Percentiles rank a stretch among this genome's conserved stretches.
These are phyloP conservation scores for Leishmania arabica DNA, from an alignment of 208 protist genomes.

Conservation along the genomic window DNA sequence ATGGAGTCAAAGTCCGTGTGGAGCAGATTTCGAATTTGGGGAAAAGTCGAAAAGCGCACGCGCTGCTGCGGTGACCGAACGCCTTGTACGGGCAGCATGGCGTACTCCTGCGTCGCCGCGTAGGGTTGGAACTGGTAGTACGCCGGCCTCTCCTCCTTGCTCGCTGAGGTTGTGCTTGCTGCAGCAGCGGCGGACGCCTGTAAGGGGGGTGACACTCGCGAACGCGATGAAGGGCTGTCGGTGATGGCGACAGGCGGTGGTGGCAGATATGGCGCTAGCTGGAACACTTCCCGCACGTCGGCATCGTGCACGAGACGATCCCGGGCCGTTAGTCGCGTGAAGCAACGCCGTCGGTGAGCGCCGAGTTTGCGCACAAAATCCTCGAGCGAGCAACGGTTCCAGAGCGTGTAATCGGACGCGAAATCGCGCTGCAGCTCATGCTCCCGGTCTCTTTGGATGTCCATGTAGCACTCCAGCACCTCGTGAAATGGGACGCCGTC, in stretches of 20 bases:
- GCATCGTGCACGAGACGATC: slow-evolving; percentile 36
- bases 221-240: not conserved
- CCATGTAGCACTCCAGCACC: slow-evolving; percentile 56
- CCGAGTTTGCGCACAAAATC: slow-evolving; percentile 45
- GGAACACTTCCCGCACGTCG: slow-evolving; percentile 40
- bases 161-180: not conserved
- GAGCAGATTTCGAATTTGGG: slow-evolving; percentile 68
- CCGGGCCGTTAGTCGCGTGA: slow-evolving; percentile 36
- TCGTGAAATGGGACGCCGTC: slow-evolving; percentile 61
- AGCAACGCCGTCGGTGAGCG: slow-evolving; percentile 28
- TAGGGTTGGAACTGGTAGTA: slow-evolving; percentile 66
- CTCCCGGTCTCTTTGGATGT: slow-evolving; percentile 39
- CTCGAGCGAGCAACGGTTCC: slow-evolving; percentile 52
- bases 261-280: slow-evolving; percentile 39
- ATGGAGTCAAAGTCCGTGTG: slow-evolving; percentile 74
- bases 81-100: slow-evolving; percentile 58
- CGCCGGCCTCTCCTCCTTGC: not conserved
- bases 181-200: not conserved
- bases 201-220: not conserved
- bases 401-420: slow-evolving; percentile 77
- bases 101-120: slow-evolving; percentile 67
- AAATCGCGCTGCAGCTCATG: slow-evolving; percentile 80
- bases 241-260: slow-evolving; percentile 10
- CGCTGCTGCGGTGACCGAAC: slow-evolving; percentile 25
- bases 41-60: slow-evolving; percentile 57